A percentile compares a stretch with the other conserved stretches of the same genome.
phyloP scores from a whole-genome alignment of 495 filamentous ascomycete species.

The Jackrogersella multiformis region DNA sequence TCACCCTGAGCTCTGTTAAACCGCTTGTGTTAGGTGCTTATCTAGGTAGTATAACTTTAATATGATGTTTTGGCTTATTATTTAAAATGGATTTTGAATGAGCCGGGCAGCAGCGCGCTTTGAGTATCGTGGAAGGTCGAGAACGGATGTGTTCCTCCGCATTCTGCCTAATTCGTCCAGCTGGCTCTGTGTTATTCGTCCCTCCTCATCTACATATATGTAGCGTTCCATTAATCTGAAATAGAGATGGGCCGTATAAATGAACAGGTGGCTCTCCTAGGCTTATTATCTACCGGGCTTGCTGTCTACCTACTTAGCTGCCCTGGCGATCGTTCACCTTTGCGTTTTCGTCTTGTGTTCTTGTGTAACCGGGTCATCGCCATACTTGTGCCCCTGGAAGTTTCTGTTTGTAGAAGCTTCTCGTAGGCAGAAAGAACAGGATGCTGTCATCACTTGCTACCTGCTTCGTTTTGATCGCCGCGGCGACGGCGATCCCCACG shows the following conservation, averaged over 20 bases:
- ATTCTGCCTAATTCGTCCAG: conserved; percentile 35
- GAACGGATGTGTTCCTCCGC: conserved; percentile 34
- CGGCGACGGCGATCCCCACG: conserved; percentile 7
- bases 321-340: conserved; percentile 23
- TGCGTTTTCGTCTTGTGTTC: background rate
- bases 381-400: background rate
- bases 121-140: conserved; percentile 7
- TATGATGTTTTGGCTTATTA: conserved; percentile 1
- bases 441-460: conserved; percentile 28
- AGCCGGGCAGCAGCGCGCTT: background rate
- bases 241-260: conserved; percentile 21
- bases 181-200: conserved; percentile 15
- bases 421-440: no score
- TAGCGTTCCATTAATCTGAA: conserved; percentile 13
- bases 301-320: conserved; percentile 8
- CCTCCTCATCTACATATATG: conserved; percentile 25
- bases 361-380: background rate
- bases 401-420: no score
- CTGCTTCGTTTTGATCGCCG: conserved; percentile 21
- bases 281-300: conserved; percentile 7
- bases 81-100: background rate
- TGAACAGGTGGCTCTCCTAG: conserved; percentile 15
- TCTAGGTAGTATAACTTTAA: background rate
- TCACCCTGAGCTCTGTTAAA: background rate
- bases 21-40: no score